A percentile compares a stretch with the other conserved stretches of the same genome.
phyloP scores from a whole-genome alignment of 352 stramenopile species.

The Thalassiosira allenii region DNA sequence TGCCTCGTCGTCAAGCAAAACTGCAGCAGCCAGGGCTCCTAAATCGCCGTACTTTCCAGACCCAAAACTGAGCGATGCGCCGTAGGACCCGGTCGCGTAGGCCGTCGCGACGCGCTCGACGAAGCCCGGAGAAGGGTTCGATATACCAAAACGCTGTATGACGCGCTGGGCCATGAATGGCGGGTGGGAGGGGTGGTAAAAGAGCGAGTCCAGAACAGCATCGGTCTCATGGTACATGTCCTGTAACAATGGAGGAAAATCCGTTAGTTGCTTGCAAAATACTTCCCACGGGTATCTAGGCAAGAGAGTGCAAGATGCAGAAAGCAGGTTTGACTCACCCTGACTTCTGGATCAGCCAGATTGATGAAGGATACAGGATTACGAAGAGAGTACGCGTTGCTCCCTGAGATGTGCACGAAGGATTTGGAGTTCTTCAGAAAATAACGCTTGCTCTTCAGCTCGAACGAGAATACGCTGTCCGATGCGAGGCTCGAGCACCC shows the following conservation, averaged over 20 bases:
- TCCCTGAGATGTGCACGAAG: background rate
- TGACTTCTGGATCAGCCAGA: background rate
- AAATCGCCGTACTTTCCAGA: conserved; percentile 73
- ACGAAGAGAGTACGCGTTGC: background rate
- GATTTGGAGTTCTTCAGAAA: conserved; percentile 40
- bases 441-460: conserved; percentile 28
- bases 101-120: conserved; percentile 53
- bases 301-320: no score
- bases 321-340: no score
- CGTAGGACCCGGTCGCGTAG: conserved; percentile 62
- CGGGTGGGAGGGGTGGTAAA: conserved; percentile 65
- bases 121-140: conserved; percentile 72
- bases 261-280: no score
- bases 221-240: conserved; percentile 51
- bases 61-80: conserved; percentile 46
- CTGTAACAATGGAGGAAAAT: conserved; percentile 48
- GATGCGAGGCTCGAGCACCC: conserved; percentile 11
- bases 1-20: conserved; percentile 53
- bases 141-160: conserved; percentile 66
- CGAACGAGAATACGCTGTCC: conserved; percentile 44
- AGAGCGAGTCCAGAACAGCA: conserved; percentile 52
- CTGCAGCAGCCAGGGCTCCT: conserved; percentile 60
- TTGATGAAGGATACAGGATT: no score
- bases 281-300: no score
- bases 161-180: conserved; percentile 65